Percentiles rank a stretch among this genome's conserved stretches.
These are phyloP conservation scores for Lepidium africanum DNA, from an alignment of 345 rosid genomes.

Conservation along the genomic window DNA sequence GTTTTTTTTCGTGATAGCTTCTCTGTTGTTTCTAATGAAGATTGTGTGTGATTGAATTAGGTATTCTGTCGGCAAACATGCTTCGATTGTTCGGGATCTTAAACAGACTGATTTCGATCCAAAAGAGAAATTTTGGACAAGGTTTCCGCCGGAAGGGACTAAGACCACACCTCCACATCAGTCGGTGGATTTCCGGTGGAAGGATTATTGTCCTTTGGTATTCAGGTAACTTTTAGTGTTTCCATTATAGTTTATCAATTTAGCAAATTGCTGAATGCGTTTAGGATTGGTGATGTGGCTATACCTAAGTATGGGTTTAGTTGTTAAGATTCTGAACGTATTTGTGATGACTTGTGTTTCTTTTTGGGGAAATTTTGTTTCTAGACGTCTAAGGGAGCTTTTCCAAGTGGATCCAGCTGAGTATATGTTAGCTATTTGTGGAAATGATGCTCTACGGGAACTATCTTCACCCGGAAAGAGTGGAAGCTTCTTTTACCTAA, in stretches of 20 bases:
- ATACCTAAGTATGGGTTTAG: not conserved
- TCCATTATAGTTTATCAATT: not conserved
- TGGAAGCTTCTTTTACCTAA: slow-evolving; percentile 95
- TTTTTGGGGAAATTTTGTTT: slow-evolving; percentile 23
- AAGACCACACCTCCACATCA: slow-evolving; percentile 89
- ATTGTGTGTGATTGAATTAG: slow-evolving; percentile 30
- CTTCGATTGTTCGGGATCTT: slow-evolving; percentile 45
- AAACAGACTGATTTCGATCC: slow-evolving; percentile 79
- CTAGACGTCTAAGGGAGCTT: slow-evolving; percentile 79
- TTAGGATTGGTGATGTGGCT: slow-evolving; percentile 13
- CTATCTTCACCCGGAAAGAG: slow-evolving; percentile 98
- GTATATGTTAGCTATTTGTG: slow-evolving; percentile 94
- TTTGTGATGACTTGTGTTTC: slow-evolving; percentile 8
- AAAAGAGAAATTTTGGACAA: slow-evolving; percentile 93
- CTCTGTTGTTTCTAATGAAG: not conserved
- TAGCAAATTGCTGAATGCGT: slow-evolving; percentile 7
- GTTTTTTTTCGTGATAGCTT: not conserved
- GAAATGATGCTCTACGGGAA: slow-evolving; percentile 92
- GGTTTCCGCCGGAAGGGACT: slow-evolving; percentile 92
- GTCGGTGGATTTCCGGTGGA: slow-evolving; percentile 87
- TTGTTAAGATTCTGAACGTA: slow-evolving; percentile 1
- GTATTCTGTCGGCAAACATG: slow-evolving; percentile 82
- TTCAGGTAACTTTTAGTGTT: slow-evolving; percentile 48
- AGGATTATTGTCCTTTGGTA: slow-evolving; percentile 91
- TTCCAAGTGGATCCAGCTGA: slow-evolving; percentile 90